Base-by-base conservation (phyloP, 2,329 filamentous ascomycete genomes). In the Trichoderma sp. region DNA sequence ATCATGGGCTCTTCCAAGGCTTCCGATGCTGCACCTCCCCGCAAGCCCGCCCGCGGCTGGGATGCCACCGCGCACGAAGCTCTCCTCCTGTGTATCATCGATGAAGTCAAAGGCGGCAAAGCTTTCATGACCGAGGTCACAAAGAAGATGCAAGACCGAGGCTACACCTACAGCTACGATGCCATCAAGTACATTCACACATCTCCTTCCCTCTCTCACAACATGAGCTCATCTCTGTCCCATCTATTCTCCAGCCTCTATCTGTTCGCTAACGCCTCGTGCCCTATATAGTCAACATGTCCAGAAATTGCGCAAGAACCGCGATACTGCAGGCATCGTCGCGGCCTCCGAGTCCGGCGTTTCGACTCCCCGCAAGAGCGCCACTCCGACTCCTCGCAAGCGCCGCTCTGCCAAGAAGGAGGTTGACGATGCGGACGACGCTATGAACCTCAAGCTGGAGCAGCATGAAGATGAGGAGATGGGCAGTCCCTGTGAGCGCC, bases 261-360 rank as follows among this genome's bases (percentile, higher is more conserved):
- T 50, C 71, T 63, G 5, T 5, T 48, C 66, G 51, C 67, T 72
- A 68, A 73, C 65, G 45, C n/a, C 2, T 24, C 43, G 9, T 54
- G n/a, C 3, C 41, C 9, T 30, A 3, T 66, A 24, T 56, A 82
- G 80, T 52, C 80, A 82, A 69, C 80, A 82, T 41, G 75, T 82
- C 7, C 78, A 80, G 68, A 82, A 81, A 68, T 74, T 82, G 3
- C 78, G 78, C 66, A 75, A 73, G 66, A 73, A 67, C 44, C 74
- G 76, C 6, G 76, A 77, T n/a, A 71, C 70, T 5, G 47, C 67
- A 14, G 70, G 63, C 7, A 67, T 74, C 21, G 51, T 72, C 39
- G 70, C 68, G 17, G 69, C 69, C 0, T 61, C 59, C 9, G 63
- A 68, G 7, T 67, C 67, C 19, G 64, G 60, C 7, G 26, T 65